phyloP scores from a whole-genome alignment of 2,329 filamentous ascomycete species.

The Metarhizium anisopliae region DNA sequence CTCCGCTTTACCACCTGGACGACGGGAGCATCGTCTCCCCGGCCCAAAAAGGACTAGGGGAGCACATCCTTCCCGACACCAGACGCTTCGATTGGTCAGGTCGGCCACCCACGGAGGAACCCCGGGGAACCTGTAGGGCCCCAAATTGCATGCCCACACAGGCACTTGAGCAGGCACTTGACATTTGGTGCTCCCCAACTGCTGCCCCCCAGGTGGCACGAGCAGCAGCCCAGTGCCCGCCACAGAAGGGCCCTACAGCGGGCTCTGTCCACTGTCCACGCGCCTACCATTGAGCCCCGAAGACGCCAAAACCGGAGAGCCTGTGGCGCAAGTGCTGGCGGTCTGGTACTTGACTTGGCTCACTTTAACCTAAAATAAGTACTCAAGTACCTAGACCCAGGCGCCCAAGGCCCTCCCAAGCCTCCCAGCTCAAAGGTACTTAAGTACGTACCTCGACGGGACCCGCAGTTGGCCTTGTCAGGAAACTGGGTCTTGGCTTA shows the following conservation, averaged over 20 bases:
- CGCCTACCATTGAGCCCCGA: neutral
- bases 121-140: neutral
- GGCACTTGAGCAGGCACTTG: neutral
- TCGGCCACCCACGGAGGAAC: neutral
- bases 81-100: slow-evolving; percentile 1
- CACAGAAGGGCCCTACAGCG: neutral
- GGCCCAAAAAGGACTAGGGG: slow-evolving; percentile 1
- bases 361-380: too few species aligned
- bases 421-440: neutral
- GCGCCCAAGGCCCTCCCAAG: neutral
- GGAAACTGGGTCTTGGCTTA: slow-evolving; percentile 21
- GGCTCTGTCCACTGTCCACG: neutral
- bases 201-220: neutral
- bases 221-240: neutral
- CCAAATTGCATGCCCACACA: neutral
- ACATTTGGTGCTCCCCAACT: too few species aligned
- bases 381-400: neutral
- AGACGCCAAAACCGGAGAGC: neutral
- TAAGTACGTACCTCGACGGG: slow-evolving; percentile 2
- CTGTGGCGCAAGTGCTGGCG: neutral
- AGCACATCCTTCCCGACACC: neutral
- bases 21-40: slow-evolving; percentile 2
- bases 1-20: neutral
- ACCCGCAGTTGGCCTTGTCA: slow-evolving; percentile 7
- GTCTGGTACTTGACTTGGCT: too few species aligned